Evolutionary conservation across 306 rosid species (phyloP).

Genomic region (Malus sieversii): DNA sequence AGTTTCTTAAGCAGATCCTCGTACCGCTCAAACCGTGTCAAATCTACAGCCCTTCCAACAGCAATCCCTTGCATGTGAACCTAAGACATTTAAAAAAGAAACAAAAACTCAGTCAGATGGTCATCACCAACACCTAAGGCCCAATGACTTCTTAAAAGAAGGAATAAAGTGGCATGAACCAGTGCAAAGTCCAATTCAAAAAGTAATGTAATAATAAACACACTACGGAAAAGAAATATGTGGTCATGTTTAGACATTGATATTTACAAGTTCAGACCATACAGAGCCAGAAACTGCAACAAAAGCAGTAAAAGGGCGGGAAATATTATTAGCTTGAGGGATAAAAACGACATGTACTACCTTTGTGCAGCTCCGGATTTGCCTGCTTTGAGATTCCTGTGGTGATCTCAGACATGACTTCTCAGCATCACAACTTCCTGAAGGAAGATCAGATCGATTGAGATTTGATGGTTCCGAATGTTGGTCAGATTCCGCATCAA

Average conservation of each 20-base stretch:
- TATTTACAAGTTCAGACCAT: not conserved
- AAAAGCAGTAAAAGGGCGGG: not conserved
- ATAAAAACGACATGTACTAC: slow-evolving; percentile 23
- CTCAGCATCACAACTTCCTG: slow-evolving; percentile 86
- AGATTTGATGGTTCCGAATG: slow-evolving; percentile 85
- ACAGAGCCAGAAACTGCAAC: not conserved
- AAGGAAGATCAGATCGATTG: slow-evolving; percentile 72
- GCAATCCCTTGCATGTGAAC: slow-evolving; percentile 99
- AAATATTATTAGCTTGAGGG: not conserved
- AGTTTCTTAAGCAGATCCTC: slow-evolving; percentile 72
- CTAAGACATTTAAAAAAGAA: slow-evolving; percentile 23
- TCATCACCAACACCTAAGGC: not conserved
- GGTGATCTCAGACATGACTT: slow-evolving; percentile 78
- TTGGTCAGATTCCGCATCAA: slow-evolving; percentile 72
- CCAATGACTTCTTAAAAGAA: not conserved
- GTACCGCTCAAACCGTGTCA: slow-evolving; percentile 67
- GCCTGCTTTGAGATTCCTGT: slow-evolving; percentile 78
- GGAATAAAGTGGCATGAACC: not conserved
- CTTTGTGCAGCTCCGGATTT: slow-evolving; percentile 97
- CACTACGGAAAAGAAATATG: not conserved
- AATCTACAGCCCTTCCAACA: slow-evolving; percentile 96
- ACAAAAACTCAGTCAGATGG: not conserved
- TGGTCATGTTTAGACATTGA: not conserved
- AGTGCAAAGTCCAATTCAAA: not conserved
- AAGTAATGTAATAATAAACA: not conserved